These are phyloP conservation scores for Colletotrichum higginsianum DNA, from an alignment of 2,329 filamentous ascomycete species.

Conservation along the genomic window DNA sequence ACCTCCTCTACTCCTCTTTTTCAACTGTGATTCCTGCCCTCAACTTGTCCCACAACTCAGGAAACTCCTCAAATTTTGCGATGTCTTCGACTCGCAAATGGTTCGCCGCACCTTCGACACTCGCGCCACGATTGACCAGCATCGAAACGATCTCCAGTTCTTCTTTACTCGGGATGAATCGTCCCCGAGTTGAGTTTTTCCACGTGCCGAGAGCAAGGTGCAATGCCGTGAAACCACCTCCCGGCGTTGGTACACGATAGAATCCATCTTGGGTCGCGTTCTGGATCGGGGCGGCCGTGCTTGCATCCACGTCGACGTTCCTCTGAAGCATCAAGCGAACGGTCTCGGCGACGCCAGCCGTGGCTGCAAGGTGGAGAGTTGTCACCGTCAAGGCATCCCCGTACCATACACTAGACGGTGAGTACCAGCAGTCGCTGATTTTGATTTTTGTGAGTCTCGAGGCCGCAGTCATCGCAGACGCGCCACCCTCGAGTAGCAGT, in stretches of 20 bases:
- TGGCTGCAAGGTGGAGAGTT: not conserved
- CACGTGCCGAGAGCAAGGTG: not conserved
- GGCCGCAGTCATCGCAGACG: not conserved
- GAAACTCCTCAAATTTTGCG: not conserved
- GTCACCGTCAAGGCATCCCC: not conserved
- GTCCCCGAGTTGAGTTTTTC: rapidly evolving
- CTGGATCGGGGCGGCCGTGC: too few species aligned
- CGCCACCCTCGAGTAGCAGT: not conserved
- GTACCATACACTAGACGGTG: not conserved
- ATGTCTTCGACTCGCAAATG: not conserved
- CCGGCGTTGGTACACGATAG: not conserved
- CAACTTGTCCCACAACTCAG: not conserved
- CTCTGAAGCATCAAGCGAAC: not conserved
- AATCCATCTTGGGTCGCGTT: too few species aligned
- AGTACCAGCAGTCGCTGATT: not conserved
- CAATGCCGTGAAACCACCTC: not conserved
- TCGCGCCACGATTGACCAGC: not conserved
- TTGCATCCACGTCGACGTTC: not conserved
- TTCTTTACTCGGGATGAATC: not conserved
- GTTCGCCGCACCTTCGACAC: not conserved
- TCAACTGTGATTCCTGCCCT: not conserved
- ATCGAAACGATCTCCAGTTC: not conserved
- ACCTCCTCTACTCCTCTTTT: too few species aligned
- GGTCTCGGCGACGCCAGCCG: not conserved
- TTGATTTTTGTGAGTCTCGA: not conserved